These are phyloP conservation scores for Exophiala lecanii-corni DNA, from an alignment of 2,329 filamentous ascomycete genomes.

Conservation along the genomic window DNA sequence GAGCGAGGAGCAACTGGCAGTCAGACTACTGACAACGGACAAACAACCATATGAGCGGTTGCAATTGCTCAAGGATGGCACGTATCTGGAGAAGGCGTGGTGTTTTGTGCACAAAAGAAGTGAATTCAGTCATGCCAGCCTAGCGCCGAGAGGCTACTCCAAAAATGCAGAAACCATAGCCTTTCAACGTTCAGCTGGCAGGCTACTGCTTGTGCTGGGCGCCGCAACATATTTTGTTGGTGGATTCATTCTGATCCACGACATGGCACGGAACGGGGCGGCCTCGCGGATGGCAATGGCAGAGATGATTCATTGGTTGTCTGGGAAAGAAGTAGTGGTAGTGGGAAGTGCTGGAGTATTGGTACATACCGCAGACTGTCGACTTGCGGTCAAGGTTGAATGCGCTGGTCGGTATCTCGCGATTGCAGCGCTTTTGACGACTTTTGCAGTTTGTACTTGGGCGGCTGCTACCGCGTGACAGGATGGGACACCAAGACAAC, in stretches of 20 bases:
- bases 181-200: slow-evolving; percentile 14
- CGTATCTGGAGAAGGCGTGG: slow-evolving; percentile 18
- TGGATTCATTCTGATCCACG: slow-evolving; percentile 18
- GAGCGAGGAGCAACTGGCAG: slow-evolving; percentile 1
- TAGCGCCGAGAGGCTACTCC: slow-evolving; percentile 1
- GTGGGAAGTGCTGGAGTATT: background rate
- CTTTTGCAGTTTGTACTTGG: slow-evolving; percentile 15
- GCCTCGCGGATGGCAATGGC: slow-evolving; percentile 15
- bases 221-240: slow-evolving; percentile 13
- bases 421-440: slow-evolving; percentile 6
- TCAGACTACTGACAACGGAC: background rate
- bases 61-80: slow-evolving; percentile 3
- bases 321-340: slow-evolving; percentile 5
- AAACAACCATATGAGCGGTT: slow-evolving; percentile 11
- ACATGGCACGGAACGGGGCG: slow-evolving; percentile 12
- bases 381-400: slow-evolving; percentile 16
- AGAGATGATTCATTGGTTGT: slow-evolving; percentile 11
- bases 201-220: slow-evolving; percentile 10
- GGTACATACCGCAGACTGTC: slow-evolving; percentile 14
- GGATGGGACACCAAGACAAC: no score
- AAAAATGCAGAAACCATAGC: background rate
- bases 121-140: slow-evolving; percentile 16
- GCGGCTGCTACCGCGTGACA: slow-evolving; percentile 5
- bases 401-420: slow-evolving; percentile 7
- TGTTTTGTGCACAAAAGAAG: slow-evolving; percentile 12